phyloP scores from a whole-genome alignment of 2,329 filamentous ascomycete genomes.

The Pseudogymnoascus sp. region DNA sequence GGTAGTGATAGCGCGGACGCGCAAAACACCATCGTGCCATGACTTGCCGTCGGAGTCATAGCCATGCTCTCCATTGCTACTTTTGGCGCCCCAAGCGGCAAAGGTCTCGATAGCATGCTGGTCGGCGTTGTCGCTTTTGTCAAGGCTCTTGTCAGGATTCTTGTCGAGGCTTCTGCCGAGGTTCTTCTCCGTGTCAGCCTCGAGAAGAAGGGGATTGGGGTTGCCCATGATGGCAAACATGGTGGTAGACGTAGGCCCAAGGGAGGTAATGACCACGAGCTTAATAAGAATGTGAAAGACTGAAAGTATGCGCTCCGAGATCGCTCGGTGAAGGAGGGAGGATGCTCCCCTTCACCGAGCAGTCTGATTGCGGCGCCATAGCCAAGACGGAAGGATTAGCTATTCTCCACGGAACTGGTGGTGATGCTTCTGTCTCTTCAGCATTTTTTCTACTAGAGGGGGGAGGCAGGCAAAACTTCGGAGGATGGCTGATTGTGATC shows the following conservation, averaged over 20 bases:
- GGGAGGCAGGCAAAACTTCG: neutral
- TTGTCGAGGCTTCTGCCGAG: neutral
- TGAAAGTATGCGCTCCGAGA: neutral
- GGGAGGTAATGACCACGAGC: neutral
- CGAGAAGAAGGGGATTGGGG: neutral
- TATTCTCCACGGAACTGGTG: neutral
- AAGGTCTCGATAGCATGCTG: neutral
- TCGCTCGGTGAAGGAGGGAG: neutral
- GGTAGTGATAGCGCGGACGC: constrained; percentile 4
- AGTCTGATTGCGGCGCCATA: neutral
- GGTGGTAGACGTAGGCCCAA: neutral
- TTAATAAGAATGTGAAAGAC: neutral
- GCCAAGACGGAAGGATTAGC: neutral
- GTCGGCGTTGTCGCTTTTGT: neutral
- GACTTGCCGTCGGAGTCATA: neutral
- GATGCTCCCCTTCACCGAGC: neutral
- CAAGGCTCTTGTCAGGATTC: neutral
- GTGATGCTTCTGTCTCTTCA: neutral
- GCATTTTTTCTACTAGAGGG: neutral
- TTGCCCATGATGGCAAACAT: neutral
- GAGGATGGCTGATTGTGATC: neutral
- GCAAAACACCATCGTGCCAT: constrained; percentile 5
- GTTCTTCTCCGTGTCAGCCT: neutral
- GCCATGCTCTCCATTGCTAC: neutral
- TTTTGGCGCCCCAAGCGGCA: neutral